Base-by-base conservation (phyloP, 2,329 filamentous ascomycete genomes). In the Penicillium sp. region DNA sequence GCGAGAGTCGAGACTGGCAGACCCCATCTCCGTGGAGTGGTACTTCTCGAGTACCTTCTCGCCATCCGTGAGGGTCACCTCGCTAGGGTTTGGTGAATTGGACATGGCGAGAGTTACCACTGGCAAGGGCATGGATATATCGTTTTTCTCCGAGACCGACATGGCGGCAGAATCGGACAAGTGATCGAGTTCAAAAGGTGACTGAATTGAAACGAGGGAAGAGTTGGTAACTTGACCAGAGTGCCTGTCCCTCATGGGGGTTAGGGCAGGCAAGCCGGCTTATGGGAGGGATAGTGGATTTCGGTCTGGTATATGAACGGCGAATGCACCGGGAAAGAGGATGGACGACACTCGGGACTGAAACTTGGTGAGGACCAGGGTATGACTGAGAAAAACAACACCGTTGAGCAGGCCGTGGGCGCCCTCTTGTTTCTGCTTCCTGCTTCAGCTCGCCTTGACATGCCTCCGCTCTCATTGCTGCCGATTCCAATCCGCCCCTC, bases 141-240 rank as follows among this genome's bases (percentile, higher is more conserved):
- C 36, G n/a, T 11, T 25, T 43, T 53, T 48, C 48, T 51, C 51
- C 31, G 43, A 45, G 35, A 26, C 39, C 39, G 47, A 49, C 53
- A 56, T 56, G 41, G 25, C 32, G 39, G 26, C n/a, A n/a, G n/a
- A n/a, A n/a, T n/a, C n/a, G n/a, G n/a, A n/a, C n/a, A n/a, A n/a
- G n/a, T n/a, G n/a, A n/a, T n/a, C 14, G 16, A 31, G 19, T 54
- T 55, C 41, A 38, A 49, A 54, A 51, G 45, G 33, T 29, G 41
- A 45, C 52, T n/a, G 38, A 39, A 43, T 31, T 28, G 36, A 39
- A 43, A 35, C 27, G 28, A 23, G 21, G 17, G 34, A 36, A 30
- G 14, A 37, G 36, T 54, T 56, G 39, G 32, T 34, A 55, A 54
- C 28, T 37, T 42, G 50, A 51, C 53, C 28, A 37, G 36, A 30